Evolutionary conservation across 2,329 filamentous ascomycete genomes (phyloP).

Genomic region (Graphilbum ipis-grandicollis): DNA sequence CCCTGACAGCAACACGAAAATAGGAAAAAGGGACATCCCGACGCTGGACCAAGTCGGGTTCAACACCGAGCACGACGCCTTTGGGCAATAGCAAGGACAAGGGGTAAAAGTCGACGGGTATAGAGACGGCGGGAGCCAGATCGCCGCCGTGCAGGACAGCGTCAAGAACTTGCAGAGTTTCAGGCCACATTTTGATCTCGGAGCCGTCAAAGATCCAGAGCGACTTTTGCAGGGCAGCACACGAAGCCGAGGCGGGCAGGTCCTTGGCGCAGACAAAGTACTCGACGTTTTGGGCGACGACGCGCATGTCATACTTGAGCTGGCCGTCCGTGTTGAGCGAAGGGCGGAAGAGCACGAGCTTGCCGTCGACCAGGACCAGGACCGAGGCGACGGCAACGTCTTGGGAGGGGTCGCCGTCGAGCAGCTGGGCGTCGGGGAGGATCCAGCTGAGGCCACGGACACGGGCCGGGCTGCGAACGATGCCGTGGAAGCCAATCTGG

Average conservation of each 20-base stretch:
- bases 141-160: constrained; percentile 49
- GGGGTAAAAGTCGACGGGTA: constrained; percentile 90
- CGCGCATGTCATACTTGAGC: constrained; percentile 95
- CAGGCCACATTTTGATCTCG: constrained; percentile 74
- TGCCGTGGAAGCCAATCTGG: constrained; percentile 93
- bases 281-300: constrained; percentile 90
- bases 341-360: constrained; percentile 80
- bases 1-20: constrained; percentile 73
- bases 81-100: constrained; percentile 76
- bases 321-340: constrained; percentile 67
- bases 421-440: constrained; percentile 72
- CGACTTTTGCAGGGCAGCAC: constrained; percentile 58
- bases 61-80: constrained; percentile 76
- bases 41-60: constrained; percentile 84
- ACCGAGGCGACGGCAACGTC: constrained; percentile 90
- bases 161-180: constrained; percentile 67
- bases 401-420: constrained; percentile 84
- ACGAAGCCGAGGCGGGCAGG: no score
- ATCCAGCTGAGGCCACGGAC: constrained; percentile 94
- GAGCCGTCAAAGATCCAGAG: constrained; percentile 88
- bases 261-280: constrained; percentile 90
- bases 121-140: constrained; percentile 54
- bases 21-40: constrained; percentile 83
- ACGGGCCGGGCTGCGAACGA: constrained; percentile 80
- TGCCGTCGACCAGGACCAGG: constrained; percentile 91